Evolutionary conservation across 1,139 yeast genomes (phyloP), one percentile per base, ranked within the genome.

Genomic region (Meyerozyma guilliermondii): DNA sequence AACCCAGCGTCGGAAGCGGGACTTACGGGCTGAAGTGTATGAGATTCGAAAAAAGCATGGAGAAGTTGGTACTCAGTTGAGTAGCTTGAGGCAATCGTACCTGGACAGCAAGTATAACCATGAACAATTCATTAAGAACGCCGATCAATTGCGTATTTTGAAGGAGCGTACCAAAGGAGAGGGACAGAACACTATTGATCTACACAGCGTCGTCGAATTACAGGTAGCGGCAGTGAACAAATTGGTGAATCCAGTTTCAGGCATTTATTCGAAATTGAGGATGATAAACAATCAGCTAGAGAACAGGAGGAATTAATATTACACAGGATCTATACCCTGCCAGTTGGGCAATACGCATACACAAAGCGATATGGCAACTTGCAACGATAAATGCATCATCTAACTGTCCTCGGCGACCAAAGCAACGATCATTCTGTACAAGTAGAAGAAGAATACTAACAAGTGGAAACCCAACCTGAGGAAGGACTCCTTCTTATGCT

Each of bases 351-450:
- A 35, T 13, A 40, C 20, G 35, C 28, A 38, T 11, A 27, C 23
- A 29, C 17, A 9, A 17, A 16, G 13, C 11, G 11, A 3, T 10
- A 33, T 20, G 18, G 6, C 13, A 9, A 13, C 14, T 13, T 13
- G 18, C 18, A 29, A 13, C n/a, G 10, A 29, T 16, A 13, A 8
- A 17, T 39, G 34, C 31, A 38, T 22, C 24, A 9, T 40, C 38
- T 58, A 62, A 43, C 44, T 45, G 35, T 69, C 87, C 51, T 84
- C 89, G 41, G 81, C 77, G 58, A 92, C 92, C 65, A 92, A 78
- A 38, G 96, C 94, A 76, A 91, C 86, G 70, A 92, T 91, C 96
- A 92, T 87, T 71, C 95, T 83, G 76, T 91, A 92, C 60, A 92
- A 78, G 77, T 89, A 91, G 76, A 80, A 89, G 83, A 92, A 92